These are phyloP conservation scores for Colletotrichum sp. DNA, from an alignment of 2,329 filamentous ascomycete genomes.

Conservation along the genomic window DNA sequence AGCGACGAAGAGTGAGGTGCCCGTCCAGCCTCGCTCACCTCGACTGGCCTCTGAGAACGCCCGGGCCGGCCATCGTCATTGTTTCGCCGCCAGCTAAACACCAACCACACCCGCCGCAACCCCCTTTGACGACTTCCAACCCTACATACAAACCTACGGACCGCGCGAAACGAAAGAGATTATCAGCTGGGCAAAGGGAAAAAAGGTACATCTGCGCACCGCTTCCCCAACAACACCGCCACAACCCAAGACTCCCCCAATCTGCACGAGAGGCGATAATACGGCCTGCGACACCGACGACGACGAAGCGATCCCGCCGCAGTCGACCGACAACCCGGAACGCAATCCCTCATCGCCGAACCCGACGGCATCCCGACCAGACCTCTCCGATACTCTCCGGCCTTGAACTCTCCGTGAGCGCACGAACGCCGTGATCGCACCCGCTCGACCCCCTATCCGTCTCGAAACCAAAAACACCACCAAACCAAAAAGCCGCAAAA, in stretches of 20 bases:
- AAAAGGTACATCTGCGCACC: not conserved
- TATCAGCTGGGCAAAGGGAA: not conserved
- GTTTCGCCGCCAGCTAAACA: constrained; percentile 12
- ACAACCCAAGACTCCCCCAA: not conserved
- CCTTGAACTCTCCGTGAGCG: not conserved
- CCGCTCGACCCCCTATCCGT: not conserved
- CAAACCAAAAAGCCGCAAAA: constrained; percentile 20
- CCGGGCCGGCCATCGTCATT: constrained; percentile 15
- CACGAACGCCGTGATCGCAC: not conserved
- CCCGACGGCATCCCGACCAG: not conserved
- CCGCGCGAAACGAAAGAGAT: not conserved
- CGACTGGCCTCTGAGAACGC: not conserved
- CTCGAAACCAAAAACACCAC: not conserved
- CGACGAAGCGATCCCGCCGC: not conserved
- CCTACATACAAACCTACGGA: not conserved
- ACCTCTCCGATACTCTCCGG: not conserved
- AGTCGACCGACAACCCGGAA: not conserved
- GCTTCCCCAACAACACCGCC: not conserved
- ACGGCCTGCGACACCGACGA: not conserved
- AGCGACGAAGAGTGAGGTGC: not conserved
- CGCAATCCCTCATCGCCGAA: not conserved
- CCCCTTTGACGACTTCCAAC: not conserved
- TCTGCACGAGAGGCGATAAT: not conserved
- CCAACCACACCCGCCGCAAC: not conserved
- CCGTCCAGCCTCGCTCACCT: not conserved